Base-by-base conservation (phyloP, 2,329 filamentous ascomycete species). In the Aspergillus sojae region DNA sequence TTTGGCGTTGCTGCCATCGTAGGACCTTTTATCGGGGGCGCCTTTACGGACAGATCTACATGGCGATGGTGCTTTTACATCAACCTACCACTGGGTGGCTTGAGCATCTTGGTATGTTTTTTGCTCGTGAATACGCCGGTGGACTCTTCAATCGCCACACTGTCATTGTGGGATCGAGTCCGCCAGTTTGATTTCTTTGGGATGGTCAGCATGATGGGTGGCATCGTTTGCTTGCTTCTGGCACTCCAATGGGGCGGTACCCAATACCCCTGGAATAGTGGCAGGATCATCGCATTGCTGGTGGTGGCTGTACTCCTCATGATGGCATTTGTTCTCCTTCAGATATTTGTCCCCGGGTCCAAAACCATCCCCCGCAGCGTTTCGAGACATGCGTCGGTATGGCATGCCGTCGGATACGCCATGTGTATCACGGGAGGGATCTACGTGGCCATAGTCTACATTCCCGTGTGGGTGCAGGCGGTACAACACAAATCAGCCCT, bases 221-320 rank as follows among this genome's bases (percentile, higher is more conserved):
- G 80, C 50, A 79, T 87, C 56, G 69, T 86, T 62, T 85, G 81
- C 67, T 76, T 87, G 6, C 73, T 88, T 5, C 78, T 88, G 4
- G 85, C 84, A 5, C 77, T 88, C 53, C 82, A 88, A 68, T 88
- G 84, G 83, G 86, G 84, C 10, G 86, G 86, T 9, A 75, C 80
- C 36, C 72, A 81, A 23, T 82, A 84, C 57, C 52, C 84, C 9
- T 88, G 85, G 86, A 76, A 69, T 58, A 78, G 77, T 72, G 75
- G 79, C 0, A 77, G 74, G 28, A 78, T 86, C 57, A 83, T 87
- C 43, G 84, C 83, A 1, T 75, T 87, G 23, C 82, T 88, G 60
- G 77, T 82, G 10, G 82, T 83, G 4, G 81, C 80, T 34, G 68
- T 79, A 30, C 79, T 86, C 72, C 70, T 78, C 10, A 57, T 72